Percentiles rank a stretch among this genome's conserved stretches.
Evolutionary conservation across 129 eudicot genomes (phyloP).

Genomic region (Flaveria trinervia): DNA sequence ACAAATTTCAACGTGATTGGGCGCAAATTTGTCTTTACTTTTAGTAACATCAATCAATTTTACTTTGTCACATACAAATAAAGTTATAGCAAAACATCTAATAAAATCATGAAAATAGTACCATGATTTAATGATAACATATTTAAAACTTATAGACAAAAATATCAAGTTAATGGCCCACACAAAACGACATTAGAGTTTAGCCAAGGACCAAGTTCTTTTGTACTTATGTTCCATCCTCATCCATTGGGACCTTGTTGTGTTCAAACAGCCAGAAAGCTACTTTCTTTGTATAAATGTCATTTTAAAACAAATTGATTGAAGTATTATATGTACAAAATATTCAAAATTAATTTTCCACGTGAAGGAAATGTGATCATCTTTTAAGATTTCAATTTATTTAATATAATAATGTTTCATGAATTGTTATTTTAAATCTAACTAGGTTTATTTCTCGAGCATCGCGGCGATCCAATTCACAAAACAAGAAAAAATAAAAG

Average conservation of each 20-base stretch:
- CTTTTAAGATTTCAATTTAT: too few relatives aligned
- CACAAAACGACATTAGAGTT: neutral
- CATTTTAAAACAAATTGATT: neutral
- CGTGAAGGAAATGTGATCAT: neutral
- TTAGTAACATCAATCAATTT: slow-evolving; percentile 9
- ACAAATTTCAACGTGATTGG: neutral
- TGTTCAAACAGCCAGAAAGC: neutral
- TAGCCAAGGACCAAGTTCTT: neutral
- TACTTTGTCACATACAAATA: neutral
- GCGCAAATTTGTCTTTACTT: slow-evolving; percentile 19
- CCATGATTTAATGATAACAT: neutral
- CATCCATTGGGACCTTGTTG: neutral
- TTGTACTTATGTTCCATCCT: neutral
- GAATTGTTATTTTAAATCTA: too few relatives aligned
- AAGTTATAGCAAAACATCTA: neutral
- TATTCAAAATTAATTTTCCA: neutral
- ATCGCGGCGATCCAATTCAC: too few relatives aligned
- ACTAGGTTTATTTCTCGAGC: too few relatives aligned
- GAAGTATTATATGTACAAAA: neutral
- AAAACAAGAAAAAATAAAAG: too few relatives aligned
- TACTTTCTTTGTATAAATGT: neutral
- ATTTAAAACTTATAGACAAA: neutral
- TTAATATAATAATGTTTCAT: too few relatives aligned
- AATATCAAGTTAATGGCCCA: neutral
- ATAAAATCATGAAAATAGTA: neutral